These are phyloP conservation scores for Camellia oleifera DNA, from an alignment of 179 eudicot species.

Conservation along the genomic window DNA sequence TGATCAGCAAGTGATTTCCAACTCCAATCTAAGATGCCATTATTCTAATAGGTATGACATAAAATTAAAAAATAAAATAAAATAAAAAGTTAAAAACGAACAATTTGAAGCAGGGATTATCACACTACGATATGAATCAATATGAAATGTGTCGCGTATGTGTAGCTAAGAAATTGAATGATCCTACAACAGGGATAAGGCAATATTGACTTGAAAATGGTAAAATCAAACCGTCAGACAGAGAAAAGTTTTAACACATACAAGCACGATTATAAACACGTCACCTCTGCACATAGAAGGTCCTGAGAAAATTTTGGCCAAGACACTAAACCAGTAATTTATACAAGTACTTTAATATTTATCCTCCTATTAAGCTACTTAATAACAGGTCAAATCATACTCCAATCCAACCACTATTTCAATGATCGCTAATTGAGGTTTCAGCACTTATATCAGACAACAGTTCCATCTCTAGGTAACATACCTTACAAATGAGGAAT, in stretches of 20 bases:
- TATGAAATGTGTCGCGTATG: not conserved
- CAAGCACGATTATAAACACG: not conserved
- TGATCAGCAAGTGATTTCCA: not conserved
- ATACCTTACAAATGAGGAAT: not conserved
- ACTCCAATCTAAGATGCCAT: not conserved
- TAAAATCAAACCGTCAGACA: not conserved
- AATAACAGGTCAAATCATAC: not conserved
- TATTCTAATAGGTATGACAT: too few relatives aligned
- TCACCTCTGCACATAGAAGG: too few relatives aligned
- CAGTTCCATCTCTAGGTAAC: not conserved
- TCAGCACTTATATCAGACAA: not conserved
- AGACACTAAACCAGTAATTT: not conserved
- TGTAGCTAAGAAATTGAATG: not conserved
- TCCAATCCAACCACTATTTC: not conserved
- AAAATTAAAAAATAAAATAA: too few relatives aligned
- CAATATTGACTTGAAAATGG: not conserved
- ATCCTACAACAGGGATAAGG: not conserved
- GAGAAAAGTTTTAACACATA: not conserved
- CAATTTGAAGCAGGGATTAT: too few relatives aligned
- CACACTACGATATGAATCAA: too few relatives aligned
- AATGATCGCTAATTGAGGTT: not conserved
- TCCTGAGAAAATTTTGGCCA: not conserved
- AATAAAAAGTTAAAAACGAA: too few relatives aligned
- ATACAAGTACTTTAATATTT: not conserved
- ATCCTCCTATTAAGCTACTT: not conserved